phyloP scores from a whole-genome alignment of 805 yeast genomes.

The Nakazawaea wickerhamii region DNA sequence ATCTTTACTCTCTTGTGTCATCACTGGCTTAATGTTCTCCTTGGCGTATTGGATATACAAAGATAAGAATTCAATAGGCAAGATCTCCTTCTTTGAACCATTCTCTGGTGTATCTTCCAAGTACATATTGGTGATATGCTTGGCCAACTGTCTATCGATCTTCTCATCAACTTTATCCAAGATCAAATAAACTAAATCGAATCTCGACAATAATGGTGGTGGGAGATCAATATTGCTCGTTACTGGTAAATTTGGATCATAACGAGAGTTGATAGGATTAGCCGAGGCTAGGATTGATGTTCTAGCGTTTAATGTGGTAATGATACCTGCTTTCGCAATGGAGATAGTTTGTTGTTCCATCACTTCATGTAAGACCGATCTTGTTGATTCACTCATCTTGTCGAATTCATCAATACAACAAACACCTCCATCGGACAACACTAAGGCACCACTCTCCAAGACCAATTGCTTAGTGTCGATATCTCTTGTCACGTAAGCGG shows the following conservation, averaged over 20 bases:
- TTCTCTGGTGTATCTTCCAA: constrained; percentile 79
- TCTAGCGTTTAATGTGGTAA: constrained; percentile 93
- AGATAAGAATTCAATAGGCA: constrained; percentile 86
- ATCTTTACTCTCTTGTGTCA: constrained; percentile 74
- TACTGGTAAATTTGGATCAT: constrained; percentile 92
- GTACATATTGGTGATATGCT: constrained; percentile 87
- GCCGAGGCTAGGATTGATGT: constrained; percentile 96
- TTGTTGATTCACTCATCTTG: constrained; percentile 90
- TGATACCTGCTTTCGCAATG: constrained; percentile 97
- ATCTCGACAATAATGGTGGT: constrained; percentile 91
- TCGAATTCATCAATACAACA: constrained; percentile 99
- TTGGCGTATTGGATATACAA: constrained; percentile 92
- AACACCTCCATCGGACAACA: constrained; percentile 94
- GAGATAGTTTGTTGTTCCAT: constrained; percentile 99
- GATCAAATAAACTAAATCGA: constrained; percentile 88
- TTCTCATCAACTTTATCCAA: constrained; percentile 88
- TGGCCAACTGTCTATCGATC: constrained; percentile 80
- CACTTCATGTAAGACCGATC: constrained; percentile 95
- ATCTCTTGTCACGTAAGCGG: constrained; percentile 95
- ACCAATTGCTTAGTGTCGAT: constrained; percentile 90
- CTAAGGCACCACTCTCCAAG: constrained; percentile 93
- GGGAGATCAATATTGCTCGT: constrained; percentile 94
- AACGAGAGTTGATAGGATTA: constrained; percentile 92
- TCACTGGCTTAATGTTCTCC: constrained; percentile 71
- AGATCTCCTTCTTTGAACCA: constrained; percentile 59